Conservation (phyloP, 2,329 filamentous ascomycete species). For the Aureobasidium pullulans region DNA sequence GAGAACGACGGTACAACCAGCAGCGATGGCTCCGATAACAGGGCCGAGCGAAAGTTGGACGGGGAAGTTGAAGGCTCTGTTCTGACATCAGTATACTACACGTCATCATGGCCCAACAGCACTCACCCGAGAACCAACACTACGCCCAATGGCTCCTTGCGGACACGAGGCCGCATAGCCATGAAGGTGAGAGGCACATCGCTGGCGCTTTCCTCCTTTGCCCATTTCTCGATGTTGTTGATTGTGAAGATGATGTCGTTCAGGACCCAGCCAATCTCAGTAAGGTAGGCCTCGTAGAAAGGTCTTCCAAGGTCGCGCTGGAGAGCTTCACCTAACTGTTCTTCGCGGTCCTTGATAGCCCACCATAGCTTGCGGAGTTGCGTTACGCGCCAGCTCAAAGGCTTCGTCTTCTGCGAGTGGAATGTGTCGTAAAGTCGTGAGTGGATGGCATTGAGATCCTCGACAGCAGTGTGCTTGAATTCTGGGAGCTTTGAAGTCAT, state of each 20-base stretch:
- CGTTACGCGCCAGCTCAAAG: conserved; percentile 69
- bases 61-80: conserved; percentile 83
- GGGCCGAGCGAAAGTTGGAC: conserved; percentile 72
- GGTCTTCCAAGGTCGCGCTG: conserved; percentile 73
- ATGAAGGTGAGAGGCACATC: conserved; percentile 64
- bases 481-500: conserved; percentile 5
- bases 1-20: conserved; percentile 80
- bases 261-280: conserved; percentile 70
- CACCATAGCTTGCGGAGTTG: conserved; percentile 95
- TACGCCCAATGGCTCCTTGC: conserved; percentile 80
- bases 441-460: conserved; percentile 57
- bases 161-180: conserved; percentile 64
- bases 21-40: conserved; percentile 81
- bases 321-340: conserved; percentile 66
- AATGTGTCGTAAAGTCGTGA: conserved; percentile 61
- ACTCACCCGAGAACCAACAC: conserved; percentile 73
- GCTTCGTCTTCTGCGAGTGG: conserved; percentile 70
- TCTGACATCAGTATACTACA: neutral
- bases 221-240: conserved; percentile 72
- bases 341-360: conserved; percentile 71
- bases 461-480: conserved; percentile 50
- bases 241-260: conserved; percentile 74
- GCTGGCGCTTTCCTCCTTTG: conserved; percentile 68
- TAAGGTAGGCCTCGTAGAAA: conserved; percentile 62
- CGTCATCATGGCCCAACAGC: neutral